A percentile compares a stretch with the other conserved stretches of the same genome.
Conservation (phyloP, 2,329 filamentous ascomycete genomes). For the Aspergillus awamori region DNA sequence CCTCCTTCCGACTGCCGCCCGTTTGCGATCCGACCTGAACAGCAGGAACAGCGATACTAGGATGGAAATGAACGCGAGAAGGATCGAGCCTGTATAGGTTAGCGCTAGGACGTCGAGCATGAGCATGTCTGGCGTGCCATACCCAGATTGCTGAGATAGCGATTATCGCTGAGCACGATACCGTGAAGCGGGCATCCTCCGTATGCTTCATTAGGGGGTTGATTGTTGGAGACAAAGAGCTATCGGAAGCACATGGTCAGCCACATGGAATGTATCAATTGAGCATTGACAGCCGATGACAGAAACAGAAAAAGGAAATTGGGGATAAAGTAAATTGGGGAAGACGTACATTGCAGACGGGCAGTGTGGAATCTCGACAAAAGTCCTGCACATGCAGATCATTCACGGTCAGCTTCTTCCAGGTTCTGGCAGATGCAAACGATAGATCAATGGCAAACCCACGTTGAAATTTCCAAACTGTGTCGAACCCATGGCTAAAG, state of each 20-base stretch:
- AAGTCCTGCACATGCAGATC: constrained; percentile 62
- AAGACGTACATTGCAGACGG: constrained; percentile 77
- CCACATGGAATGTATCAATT: constrained; percentile 7
- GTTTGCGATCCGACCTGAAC: constrained; percentile 82
- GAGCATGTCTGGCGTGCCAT: constrained; percentile 36
- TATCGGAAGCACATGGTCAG: constrained; percentile 40
- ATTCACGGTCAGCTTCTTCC: constrained; percentile 25
- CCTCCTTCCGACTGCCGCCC: constrained; percentile 91
- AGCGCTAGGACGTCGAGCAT: constrained; percentile 8
- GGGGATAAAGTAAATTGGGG: constrained; percentile 7
- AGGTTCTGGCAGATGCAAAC: not conserved
- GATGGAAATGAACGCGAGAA: constrained; percentile 79
- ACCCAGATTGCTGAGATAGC: constrained; percentile 81
- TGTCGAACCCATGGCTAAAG: constrained; percentile 51
- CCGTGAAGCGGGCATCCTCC: constrained; percentile 75
- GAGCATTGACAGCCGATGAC: not conserved
- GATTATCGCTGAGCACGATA: constrained; percentile 68
- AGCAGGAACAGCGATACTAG: constrained; percentile 67
- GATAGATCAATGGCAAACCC: constrained; percentile 30
- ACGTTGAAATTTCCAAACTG: constrained; percentile 64
- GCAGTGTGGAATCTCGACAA: constrained; percentile 80
- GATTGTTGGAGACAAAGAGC: constrained; percentile 66
- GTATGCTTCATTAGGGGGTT: constrained; percentile 62
- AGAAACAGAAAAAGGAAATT: constrained; percentile 5
- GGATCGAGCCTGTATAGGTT: constrained; percentile 71